Evolutionary conservation across 2,329 filamentous ascomycete genomes (phyloP), one percentile per base, ranked within the genome.

Genomic region (Scedosporium dehoogii): DNA sequence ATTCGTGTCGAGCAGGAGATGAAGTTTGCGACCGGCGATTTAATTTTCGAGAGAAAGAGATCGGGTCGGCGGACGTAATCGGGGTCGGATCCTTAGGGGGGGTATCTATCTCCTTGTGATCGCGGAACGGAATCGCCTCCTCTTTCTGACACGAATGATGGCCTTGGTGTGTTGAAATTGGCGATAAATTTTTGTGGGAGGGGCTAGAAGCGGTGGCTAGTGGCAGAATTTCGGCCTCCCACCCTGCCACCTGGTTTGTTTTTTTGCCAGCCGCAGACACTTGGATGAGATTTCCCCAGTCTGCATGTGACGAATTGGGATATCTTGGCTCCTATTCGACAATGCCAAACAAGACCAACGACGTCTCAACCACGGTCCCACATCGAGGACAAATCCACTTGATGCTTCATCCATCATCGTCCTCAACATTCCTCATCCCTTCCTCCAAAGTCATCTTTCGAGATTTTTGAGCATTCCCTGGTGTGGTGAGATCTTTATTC

Each of bases 111-210:
- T 33, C 29, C 65, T 63, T 62, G 61, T 59, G 58, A 62, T 63
- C 63, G 66, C 66, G 70, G 69, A n/a, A 25, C 48, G 21, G 21
- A 53, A 53, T 53, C 48, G 23, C 48, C 48, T 53, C 48, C 21
- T 53, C 48, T 53, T 21, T 53, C 48, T 53, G 48, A 25, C 21
- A 21, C 29, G 44, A 53, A 14, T 9, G 48, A 42, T 46, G 42
- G 42, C 25, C 51, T 33, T 51, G 69, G 71, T 76, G 75, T 76
- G 76, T 76, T 73, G 70, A 76, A 73, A 73, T 75, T 77, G 76
- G 75, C 70, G 71, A 70, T 71, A 67, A 65, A 67, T 70, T 75
- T 75, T 76, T 77, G 75, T 77, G 75, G 74, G 74, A 70, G 74
- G 75, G 74, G 75, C 69, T 70, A 61, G 60, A 62, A 71, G 75